Base-by-base conservation (phyloP, 805 yeast species). In the Wickerhamiella parazyma region DNA sequence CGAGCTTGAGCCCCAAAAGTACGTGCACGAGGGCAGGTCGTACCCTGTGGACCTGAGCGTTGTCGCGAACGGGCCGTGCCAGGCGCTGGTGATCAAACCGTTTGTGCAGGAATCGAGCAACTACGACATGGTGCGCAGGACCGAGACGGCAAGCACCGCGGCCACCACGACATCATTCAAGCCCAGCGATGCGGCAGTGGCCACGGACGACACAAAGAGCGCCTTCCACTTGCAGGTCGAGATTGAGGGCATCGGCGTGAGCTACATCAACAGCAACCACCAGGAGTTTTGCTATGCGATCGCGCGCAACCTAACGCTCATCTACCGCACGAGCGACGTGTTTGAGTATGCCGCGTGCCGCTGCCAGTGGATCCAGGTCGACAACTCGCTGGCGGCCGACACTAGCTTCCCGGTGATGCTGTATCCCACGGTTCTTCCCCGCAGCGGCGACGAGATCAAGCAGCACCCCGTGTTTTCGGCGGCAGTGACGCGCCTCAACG, bases 41-140 rank as follows among this genome's bases (percentile, higher is more conserved):
- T 54, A 59, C 4, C 59, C 81, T 45, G 87, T 85, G 22, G 96
- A 86, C 53, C 65, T 93, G 53, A 84, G 86, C 56, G 96, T 91
- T 14, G 79, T 85, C 34, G 97, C 96, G 0, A 97, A 91, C 65
- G 98, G 97, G 0, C 94, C 95, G 0, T 77, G 87, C 1, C 95
- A 85, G 61, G 79, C 94, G 0, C 70, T 91, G 49, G 80, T 85
- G 4, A 79, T 91, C 3, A 73, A 94, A 1, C 78, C 82, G 45
- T 84, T 84, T 55, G 91, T 84, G 52, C 80, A 87, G 6, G 72
- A 77, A 2, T 69, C 73, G 5, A 82, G 95, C 58, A 61, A 84
- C 57, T 85, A 85, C 58, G 42, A 38, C 11, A 31, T 33, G 9
- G 26, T 22, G 2, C 19, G 47, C 16, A 7, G 16, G 6, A 38